phyloP scores from a whole-genome alignment of 2,329 filamentous ascomycete genomes.

The Bipolaris zeicola region DNA sequence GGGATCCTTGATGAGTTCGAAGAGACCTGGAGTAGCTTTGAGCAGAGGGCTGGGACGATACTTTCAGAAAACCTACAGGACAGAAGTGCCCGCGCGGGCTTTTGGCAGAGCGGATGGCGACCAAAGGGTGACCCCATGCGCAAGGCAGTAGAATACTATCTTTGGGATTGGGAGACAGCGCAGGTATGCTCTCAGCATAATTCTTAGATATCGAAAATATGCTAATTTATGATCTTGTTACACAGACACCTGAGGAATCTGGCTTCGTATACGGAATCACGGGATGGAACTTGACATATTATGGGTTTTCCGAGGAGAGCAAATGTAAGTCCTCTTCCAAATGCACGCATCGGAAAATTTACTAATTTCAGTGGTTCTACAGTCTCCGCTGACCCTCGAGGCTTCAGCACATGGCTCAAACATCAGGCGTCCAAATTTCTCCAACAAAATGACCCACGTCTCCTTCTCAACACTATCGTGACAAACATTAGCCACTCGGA shows the following conservation, averaged over 20 bases:
- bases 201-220: accelerated
- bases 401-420: slow-evolving; percentile 64
- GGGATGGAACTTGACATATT: slow-evolving; percentile 58
- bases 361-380: slow-evolving; percentile 68
- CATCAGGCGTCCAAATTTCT: slow-evolving; percentile 65
- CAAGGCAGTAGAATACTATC: slow-evolving; percentile 67
- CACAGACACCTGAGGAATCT: slow-evolving; percentile 59
- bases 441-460: slow-evolving; percentile 58
- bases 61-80: slow-evolving; percentile 66
- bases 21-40: slow-evolving; percentile 52
- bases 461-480: slow-evolving; percentile 64
- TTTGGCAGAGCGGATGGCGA: slow-evolving; percentile 67
- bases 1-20: slow-evolving; percentile 59
- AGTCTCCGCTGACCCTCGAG: slow-evolving; percentile 64
- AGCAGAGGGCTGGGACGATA: slow-evolving; percentile 62
- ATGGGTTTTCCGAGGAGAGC: slow-evolving; percentile 9
- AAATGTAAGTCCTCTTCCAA: slow-evolving; percentile 5
- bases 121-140: slow-evolving; percentile 61
- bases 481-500: slow-evolving; percentile 60
- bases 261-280: slow-evolving; percentile 62
- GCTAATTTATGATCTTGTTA: background rate
- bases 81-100: slow-evolving; percentile 62
- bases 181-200: slow-evolving; percentile 22
- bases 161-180: slow-evolving; percentile 64
- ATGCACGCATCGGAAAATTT: slow-evolving; percentile 52